Evolutionary conservation across 73 alveolate species (phyloP).

Genomic region (Symbiodinium natans): DNA sequence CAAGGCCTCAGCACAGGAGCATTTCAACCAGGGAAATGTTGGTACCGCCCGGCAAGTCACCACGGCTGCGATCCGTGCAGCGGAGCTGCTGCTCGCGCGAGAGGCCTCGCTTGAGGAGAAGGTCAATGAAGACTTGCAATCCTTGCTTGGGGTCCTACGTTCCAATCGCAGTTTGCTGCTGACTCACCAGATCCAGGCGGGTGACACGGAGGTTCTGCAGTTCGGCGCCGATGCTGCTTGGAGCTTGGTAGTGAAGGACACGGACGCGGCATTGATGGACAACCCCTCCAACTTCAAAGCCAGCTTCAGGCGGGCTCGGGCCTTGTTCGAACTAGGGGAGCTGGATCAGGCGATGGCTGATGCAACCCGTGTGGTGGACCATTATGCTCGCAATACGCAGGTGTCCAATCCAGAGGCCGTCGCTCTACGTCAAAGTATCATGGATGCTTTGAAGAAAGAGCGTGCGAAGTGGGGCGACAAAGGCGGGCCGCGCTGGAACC

Average conservation of each 20-base stretch:
- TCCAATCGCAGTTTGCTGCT: conserved; percentile 92
- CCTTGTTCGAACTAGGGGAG: conserved; percentile 81
- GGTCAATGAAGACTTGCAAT: background rate
- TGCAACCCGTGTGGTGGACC: conserved; percentile 61
- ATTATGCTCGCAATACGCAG: conserved; percentile 70
- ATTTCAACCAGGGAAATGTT: conserved; percentile 41
- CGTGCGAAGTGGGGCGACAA: conserved; percentile 89
- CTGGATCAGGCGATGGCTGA: conserved; percentile 85
- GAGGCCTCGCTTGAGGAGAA: conserved; percentile 1
- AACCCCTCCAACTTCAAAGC: conserved; percentile 83
- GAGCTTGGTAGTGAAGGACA: conserved; percentile 82
- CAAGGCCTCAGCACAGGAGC: conserved; percentile 49
- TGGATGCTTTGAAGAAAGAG: conserved; percentile 40
- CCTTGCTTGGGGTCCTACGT: conserved; percentile 48
- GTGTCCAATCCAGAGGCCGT: conserved; percentile 88
- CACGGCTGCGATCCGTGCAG: conserved; percentile 55
- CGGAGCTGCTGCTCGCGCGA: conserved; percentile 33
- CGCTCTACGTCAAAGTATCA: conserved; percentile 43
- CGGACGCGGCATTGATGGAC: conserved; percentile 49
- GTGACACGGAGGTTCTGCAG: conserved; percentile 51
- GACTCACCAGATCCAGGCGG: conserved; percentile 51
- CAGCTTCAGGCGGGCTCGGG: conserved; percentile 78
- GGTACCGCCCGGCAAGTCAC: conserved; percentile 60
- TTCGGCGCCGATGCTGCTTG: conserved; percentile 88
- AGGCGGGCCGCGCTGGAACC: conserved; percentile 88